phyloP scores from a whole-genome alignment of 2,329 filamentous ascomycete genomes.

The Blastomyces emzantsi region DNA sequence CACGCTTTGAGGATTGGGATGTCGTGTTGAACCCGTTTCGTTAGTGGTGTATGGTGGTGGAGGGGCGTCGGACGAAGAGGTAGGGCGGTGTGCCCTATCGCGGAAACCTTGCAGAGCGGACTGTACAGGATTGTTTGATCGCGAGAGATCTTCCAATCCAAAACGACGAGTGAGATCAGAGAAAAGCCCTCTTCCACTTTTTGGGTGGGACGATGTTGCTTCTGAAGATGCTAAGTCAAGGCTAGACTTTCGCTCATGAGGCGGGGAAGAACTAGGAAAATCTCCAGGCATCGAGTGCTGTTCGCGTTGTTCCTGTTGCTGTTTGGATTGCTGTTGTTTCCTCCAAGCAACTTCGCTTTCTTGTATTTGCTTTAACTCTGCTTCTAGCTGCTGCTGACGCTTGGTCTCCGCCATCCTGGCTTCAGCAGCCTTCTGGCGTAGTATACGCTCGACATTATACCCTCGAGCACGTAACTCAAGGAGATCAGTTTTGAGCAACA shows the following conservation, averaged over 20 bases:
- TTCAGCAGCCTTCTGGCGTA: constrained; percentile 79
- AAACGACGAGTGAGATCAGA: constrained; percentile 59
- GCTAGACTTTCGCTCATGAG: not conserved
- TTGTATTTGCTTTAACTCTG: constrained; percentile 60
- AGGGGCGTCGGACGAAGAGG: constrained; percentile 17
- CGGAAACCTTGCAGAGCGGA: constrained; percentile 26
- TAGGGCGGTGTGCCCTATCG: constrained; percentile 15
- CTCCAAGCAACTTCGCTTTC: constrained; percentile 49
- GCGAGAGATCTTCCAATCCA: constrained; percentile 49
- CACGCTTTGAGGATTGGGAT: constrained; percentile 25
- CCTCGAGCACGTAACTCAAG: constrained; percentile 74
- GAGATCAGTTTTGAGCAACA: constrained; percentile 76
- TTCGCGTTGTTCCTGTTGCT: constrained; percentile 20
- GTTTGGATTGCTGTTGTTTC: constrained; percentile 23
- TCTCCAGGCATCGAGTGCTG: constrained; percentile 59
- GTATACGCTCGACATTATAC: constrained; percentile 93
- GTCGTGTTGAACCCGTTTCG: constrained; percentile 22
- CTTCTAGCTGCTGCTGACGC: constrained; percentile 60
- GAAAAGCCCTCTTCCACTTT: constrained; percentile 53
- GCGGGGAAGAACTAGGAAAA: constrained; percentile 58
- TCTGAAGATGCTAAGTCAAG: not conserved
- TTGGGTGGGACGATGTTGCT: constrained; percentile 30
- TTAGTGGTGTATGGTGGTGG: constrained; percentile 35
- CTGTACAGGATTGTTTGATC: constrained; percentile 23
- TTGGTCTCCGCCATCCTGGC: constrained; percentile 78